phyloP scores from a whole-genome alignment of 2,329 filamentous ascomycete species.

The Penicillium italicum region DNA sequence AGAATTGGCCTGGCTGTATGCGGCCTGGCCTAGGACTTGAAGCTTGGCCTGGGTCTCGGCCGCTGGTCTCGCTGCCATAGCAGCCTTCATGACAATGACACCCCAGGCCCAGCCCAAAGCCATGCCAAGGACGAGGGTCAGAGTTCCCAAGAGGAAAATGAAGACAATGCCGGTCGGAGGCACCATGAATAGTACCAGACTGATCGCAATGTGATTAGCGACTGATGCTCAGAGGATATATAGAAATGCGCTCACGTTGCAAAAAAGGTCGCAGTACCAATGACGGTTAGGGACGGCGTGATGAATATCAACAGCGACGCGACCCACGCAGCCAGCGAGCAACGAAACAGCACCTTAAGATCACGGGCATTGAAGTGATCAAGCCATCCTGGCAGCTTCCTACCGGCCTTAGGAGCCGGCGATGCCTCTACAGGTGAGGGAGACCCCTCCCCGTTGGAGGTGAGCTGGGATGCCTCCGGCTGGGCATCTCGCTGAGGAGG shows the following conservation, averaged over 20 bases:
- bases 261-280: conserved; percentile 49
- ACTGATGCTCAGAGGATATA: background rate
- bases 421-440: conserved; percentile 4
- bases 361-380: conserved; percentile 50
- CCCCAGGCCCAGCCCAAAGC: conserved; percentile 52
- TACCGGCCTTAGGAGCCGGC: conserved; percentile 3
- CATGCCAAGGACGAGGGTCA: conserved; percentile 48
- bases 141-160: conserved; percentile 43
- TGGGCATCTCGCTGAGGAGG: conserved; percentile 8
- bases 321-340: conserved; percentile 48
- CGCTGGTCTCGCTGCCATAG: conserved; percentile 42
- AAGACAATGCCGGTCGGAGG: conserved; percentile 48
- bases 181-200: conserved; percentile 44
- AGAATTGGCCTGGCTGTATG: conserved; percentile 32
- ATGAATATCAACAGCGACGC: conserved; percentile 49
- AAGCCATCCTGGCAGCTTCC: conserved; percentile 28
- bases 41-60: conserved; percentile 37
- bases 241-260: conserved; percentile 25
- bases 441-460: conserved; percentile 7
- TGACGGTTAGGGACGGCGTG: conserved; percentile 37
- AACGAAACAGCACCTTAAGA: conserved; percentile 48
- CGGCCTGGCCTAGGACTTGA: conserved; percentile 33
- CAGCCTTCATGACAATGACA: conserved; percentile 49
- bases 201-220: conserved; percentile 14
- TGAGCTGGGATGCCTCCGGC: conserved; percentile 2